phyloP scores from a whole-genome alignment of 2,329 filamentous ascomycete species.

The Venturia asperata region DNA sequence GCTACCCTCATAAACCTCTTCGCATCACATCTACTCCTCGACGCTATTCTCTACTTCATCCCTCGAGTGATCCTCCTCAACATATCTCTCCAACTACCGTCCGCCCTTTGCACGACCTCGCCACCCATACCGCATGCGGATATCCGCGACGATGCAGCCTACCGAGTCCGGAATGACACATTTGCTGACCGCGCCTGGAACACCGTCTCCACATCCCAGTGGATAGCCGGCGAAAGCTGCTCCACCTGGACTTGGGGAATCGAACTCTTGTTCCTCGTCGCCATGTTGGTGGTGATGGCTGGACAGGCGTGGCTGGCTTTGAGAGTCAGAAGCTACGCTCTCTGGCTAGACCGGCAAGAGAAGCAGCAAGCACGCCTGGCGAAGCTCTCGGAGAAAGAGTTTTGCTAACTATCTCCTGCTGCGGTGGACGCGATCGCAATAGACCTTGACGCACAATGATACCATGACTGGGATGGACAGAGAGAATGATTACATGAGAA shows the following conservation, averaged over 20 bases:
- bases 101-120: constrained; percentile 2
- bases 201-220: constrained; percentile 6
- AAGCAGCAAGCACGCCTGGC: not conserved
- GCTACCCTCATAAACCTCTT: constrained; percentile 23
- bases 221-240: constrained; percentile 9
- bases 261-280: not conserved
- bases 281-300: constrained; percentile 6
- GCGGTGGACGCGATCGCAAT: not conserved
- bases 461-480: not conserved
- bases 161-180: constrained; percentile 9
- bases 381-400: not conserved
- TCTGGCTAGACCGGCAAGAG: constrained; percentile 15
- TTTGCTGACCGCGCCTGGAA: not conserved
- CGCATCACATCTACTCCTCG: constrained; percentile 26
- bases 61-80: constrained; percentile 23
- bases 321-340: constrained; percentile 14
- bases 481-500: not conserved
- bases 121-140: not conserved
- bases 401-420: not conserved
- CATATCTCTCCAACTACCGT: constrained; percentile 20
- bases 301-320: constrained; percentile 15
- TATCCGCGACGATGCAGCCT: constrained; percentile 8
- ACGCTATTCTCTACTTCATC: constrained; percentile 25
- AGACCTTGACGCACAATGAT: not conserved
- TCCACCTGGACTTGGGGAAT: constrained; percentile 6